Evolutionary conservation across 805 yeast genomes (phyloP).

Genomic region (Saturnispora besseyi): DNA sequence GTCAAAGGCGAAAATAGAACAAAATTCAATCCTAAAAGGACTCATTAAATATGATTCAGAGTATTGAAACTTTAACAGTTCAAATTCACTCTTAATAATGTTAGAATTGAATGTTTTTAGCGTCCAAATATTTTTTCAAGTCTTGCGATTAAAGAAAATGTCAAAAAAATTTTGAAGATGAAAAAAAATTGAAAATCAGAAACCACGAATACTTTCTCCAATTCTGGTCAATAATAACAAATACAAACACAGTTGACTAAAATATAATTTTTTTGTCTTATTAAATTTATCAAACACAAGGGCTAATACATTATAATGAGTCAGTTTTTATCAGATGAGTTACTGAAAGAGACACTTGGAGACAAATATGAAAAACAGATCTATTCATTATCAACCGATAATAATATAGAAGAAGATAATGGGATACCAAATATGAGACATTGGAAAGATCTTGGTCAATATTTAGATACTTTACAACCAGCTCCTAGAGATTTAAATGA

Average conservation of each 20-base stretch:
- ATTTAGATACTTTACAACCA: conserved; percentile 24
- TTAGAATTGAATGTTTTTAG: too few species aligned
- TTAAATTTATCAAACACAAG: neutral
- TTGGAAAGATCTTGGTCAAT: conserved; percentile 31
- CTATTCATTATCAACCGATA: neutral
- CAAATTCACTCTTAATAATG: too few species aligned
- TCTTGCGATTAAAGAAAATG: too few species aligned
- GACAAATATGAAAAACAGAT: conserved; percentile 20
- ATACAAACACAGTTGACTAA: neutral
- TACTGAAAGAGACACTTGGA: conserved; percentile 21
- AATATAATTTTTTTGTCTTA: neutral
- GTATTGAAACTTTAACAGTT: too few species aligned
- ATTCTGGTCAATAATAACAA: neutral
- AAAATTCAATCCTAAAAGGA: too few species aligned
- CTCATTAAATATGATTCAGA: too few species aligned
- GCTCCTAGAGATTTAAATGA: conserved; percentile 9
- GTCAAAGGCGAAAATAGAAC: too few species aligned
- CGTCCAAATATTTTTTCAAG: too few species aligned
- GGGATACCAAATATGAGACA: conserved; percentile 19
- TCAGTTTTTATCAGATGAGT: conserved; percentile 15
- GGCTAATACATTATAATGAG: neutral
- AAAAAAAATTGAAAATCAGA: too few species aligned
- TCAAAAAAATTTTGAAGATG: neutral
- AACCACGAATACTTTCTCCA: neutral
- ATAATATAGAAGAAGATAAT: conserved; percentile 9